phyloP scores from a whole-genome alignment of 768 basidiomycete species.

The Dictyophora rubrovolvata region DNA sequence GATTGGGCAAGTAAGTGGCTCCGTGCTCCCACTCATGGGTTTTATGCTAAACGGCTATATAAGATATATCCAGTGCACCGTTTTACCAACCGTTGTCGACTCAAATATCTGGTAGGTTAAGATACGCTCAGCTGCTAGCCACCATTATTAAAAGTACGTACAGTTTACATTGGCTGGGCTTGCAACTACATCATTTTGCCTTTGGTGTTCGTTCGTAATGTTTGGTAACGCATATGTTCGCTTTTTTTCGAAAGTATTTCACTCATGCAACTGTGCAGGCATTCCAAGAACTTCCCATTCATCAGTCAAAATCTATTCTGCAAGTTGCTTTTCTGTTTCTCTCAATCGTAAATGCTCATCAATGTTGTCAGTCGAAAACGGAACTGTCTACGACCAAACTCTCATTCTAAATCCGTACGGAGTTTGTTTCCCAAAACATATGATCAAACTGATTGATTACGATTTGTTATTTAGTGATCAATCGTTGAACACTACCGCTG shows the following conservation, averaged over 20 bases:
- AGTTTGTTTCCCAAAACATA: background rate
- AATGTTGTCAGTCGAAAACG: background rate
- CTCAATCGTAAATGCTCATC: background rate
- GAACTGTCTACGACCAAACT: background rate
- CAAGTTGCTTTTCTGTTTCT: background rate
- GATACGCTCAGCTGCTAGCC: background rate
- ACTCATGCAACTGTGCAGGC: background rate
- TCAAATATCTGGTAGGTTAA: background rate
- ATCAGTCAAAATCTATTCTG: background rate
- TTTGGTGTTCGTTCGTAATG: background rate
- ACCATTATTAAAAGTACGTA: background rate
- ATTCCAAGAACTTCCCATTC: background rate
- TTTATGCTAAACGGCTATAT: background rate
- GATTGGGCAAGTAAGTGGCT: constrained; percentile 57
- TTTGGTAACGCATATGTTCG: background rate
- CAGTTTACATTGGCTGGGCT: background rate
- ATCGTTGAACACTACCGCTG: background rate
- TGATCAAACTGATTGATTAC: too few relatives aligned
- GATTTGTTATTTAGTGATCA: background rate
- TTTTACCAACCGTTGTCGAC: background rate
- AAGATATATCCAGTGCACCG: background rate
- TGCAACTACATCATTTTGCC: background rate
- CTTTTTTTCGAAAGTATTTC: too few relatives aligned
- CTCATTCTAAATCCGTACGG: background rate
- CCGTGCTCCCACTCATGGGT: background rate